Conservation (phyloP, 1,139 yeast species). For the Hansenula sp. region DNA sequence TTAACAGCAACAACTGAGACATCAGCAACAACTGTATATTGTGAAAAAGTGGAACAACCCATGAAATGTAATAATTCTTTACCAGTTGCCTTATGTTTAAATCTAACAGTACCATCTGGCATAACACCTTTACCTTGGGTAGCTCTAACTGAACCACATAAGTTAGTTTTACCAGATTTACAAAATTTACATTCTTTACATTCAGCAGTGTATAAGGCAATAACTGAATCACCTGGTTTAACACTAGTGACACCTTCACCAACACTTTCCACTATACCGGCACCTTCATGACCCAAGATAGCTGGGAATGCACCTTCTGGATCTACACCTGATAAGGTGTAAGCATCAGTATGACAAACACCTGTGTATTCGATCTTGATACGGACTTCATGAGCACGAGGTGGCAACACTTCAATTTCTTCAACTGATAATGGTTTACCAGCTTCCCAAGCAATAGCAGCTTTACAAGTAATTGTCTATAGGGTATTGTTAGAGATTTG, state of each 20-base stretch:
- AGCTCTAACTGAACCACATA: slow-evolving; percentile 86
- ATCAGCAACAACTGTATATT: slow-evolving; percentile 96
- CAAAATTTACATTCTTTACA: slow-evolving; percentile 95
- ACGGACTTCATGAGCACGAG: slow-evolving; percentile 95
- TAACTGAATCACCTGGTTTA: slow-evolving; percentile 84
- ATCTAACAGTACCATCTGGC: slow-evolving; percentile 96
- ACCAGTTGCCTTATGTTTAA: slow-evolving; percentile 67
- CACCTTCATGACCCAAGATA: slow-evolving; percentile 94
- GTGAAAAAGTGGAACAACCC: slow-evolving; percentile 97
- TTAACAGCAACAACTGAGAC: slow-evolving; percentile 95
- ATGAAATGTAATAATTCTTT: slow-evolving; percentile 82
- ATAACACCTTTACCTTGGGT: slow-evolving; percentile 88
- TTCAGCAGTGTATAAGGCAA: slow-evolving; percentile 94
- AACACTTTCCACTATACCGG: slow-evolving; percentile 87
- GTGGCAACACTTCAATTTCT: slow-evolving; percentile 86
- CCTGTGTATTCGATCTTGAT: slow-evolving; percentile 85
- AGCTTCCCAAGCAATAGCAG: slow-evolving; percentile 98
- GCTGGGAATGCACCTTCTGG: slow-evolving; percentile 97
- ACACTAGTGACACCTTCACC: slow-evolving; percentile 92
- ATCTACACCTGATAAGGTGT: slow-evolving; percentile 88
- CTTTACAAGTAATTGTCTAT: slow-evolving; percentile 61
- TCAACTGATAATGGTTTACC: slow-evolving; percentile 81
- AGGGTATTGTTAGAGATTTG: not conserved
- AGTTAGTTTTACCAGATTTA: slow-evolving; percentile 89
- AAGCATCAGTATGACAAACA: slow-evolving; percentile 98